Base-by-base conservation (phyloP, 1,139 yeast genomes). In the Geotrichum fermentans region DNA sequence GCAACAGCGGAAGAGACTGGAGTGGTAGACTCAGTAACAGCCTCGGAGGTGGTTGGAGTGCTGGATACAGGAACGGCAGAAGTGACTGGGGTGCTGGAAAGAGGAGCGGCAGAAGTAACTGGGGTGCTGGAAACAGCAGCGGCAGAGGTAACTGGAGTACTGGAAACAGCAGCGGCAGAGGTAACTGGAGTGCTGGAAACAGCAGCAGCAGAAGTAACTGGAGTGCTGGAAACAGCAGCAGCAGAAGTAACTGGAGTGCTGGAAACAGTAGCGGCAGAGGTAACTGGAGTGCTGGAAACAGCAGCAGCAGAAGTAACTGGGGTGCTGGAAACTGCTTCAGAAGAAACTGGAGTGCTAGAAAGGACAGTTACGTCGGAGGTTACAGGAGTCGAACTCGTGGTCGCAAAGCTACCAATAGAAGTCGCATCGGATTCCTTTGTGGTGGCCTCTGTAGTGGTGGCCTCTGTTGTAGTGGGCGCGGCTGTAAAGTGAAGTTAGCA, bases 201-300 rank as follows among this genome's bases (percentile, higher is more conserved):
- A 43, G 21, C 38, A 8, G 2, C 21, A 30, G 24, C 40, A 26
- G 36, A 11, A 37, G 18, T 43, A 10, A 29, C 34, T 11, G 42
- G 22, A 7, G 45, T 33, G 7, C 43, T 22, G 32, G 45, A 32
- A 26, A 42, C 21, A 17, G 43, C 20, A 28, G 49, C 28, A n/a
- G 37, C 45, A 11, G 42, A 32, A 20, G 47, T 26, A 34, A 41
- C 40, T 30, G 50, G 24, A 17, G 24, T 45, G 37, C 26, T 33
- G n/a, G 45, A 28, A 14, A 11, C 24, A 14, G 22, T 8, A 38
- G 21, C 41, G 13, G 14, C 41, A 26, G 41, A 26, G 26, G 32
- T 24, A 26, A 26, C 18, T 10, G 16, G 17, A 4, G 22, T 37
- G 33, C 47, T 30, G 24, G 46, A 39, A 22, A 21, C 41, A 18